These are phyloP conservation scores for Tausonia pullulans DNA, from an alignment of 1,284 basidiomycete genomes.

Conservation along the genomic window DNA sequence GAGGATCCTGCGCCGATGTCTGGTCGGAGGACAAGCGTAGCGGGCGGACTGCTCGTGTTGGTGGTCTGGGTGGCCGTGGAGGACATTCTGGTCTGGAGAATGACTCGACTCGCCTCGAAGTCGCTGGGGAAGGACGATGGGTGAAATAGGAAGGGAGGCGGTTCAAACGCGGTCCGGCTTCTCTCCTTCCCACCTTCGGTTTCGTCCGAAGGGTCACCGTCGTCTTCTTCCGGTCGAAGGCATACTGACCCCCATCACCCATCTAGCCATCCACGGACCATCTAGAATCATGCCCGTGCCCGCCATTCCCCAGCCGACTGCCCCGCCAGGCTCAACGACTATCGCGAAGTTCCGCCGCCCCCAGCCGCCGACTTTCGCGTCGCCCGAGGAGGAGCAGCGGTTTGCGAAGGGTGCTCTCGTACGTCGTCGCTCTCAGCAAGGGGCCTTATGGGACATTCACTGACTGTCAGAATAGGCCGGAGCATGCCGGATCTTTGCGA, in stretches of 20 bases:
- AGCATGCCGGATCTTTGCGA: conserved; percentile 22
- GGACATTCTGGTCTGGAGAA: too few relatives aligned
- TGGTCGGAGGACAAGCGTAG: background rate
- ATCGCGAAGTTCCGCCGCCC: conserved; percentile 20
- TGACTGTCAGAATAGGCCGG: conserved; percentile 6
- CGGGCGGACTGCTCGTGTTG: background rate
- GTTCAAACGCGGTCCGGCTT: too few relatives aligned
- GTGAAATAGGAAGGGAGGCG: too few relatives aligned
- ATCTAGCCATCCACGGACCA: too few relatives aligned
- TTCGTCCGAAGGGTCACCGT: too few relatives aligned
- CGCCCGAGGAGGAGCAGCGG: conserved; percentile 14
- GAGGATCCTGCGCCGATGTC: background rate
- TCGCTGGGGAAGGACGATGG: background rate
- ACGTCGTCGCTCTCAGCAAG: too few relatives aligned
- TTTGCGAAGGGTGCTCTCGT: conserved; percentile 21
- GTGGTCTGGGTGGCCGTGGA: background rate
- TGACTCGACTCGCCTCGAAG: background rate
- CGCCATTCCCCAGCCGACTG: too few relatives aligned
- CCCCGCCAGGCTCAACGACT: background rate
- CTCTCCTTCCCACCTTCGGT: too few relatives aligned
- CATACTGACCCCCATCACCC: too few relatives aligned
- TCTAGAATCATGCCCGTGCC: too few relatives aligned
- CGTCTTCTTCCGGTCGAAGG: too few relatives aligned
- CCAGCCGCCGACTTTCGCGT: conserved; percentile 20
- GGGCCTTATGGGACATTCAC: too few relatives aligned